Evolutionary conservation across 257 asterid genomes (phyloP), one percentile per base, ranked within the genome.

Genomic region (Hygrophila difformis): DNA sequence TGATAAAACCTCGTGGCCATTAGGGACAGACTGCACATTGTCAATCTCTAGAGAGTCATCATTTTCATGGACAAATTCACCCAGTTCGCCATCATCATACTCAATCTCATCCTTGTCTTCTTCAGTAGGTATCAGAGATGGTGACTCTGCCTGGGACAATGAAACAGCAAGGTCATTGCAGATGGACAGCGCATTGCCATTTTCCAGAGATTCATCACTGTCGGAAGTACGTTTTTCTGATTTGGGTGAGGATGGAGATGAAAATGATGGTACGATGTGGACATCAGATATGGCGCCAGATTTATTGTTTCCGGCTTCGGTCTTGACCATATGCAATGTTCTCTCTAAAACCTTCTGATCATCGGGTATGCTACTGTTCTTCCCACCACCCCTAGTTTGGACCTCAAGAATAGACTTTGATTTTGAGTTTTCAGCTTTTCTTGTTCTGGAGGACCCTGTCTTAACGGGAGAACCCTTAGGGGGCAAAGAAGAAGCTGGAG

Each of bases 61-160:
- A 33, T 20, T 33, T 37, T 35, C 49, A 17, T 66, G 24, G 44
- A 41, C 29, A 28, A 50, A 23, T 53, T 62, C 43, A 42, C 39
- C 60, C 12, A 8, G 31, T 26, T 3, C 31, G 8, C 31, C 31
- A 26, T 26, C 31, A 26, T 0, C 31, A 26, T 26, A 26, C 31
- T 26, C 31, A 26, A 26, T 5, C 31, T 26, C 31, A 0, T 5
- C 31, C 4, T 26, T 26, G 19, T 47, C 63, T 57, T 54, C 62
- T 59, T 64, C 71, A n/a, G 35, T 55, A 68, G 72, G 54, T 18
- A 73, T 43, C 22, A 34, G 44, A 51, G 63, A 51, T 22, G 70
- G 52, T 20, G 68, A 52, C 19, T 48, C 63, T 39, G 48, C 64
- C 28, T 17, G 57, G 18, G 77, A 52, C 5, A 64, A 47, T 39